phyloP scores from a whole-genome alignment of 768 basidiomycete genomes.

The Kondoa malvinella region DNA sequence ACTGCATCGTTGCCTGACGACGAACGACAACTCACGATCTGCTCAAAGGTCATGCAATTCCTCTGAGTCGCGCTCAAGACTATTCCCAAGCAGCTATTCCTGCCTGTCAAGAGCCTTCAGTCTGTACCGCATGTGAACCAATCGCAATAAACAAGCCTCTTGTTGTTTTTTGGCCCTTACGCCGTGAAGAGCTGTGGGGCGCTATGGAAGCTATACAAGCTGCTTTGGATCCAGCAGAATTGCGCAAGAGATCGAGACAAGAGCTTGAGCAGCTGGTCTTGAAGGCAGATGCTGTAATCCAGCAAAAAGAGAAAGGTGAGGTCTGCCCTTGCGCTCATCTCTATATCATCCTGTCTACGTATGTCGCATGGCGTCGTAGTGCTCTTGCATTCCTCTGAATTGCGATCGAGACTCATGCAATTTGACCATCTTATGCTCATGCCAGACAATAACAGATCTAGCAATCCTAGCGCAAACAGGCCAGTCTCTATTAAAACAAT shows the following conservation, averaged over 20 bases:
- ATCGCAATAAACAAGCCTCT: no score
- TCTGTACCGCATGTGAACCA: no score
- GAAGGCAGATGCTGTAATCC: background rate
- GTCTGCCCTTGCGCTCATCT: background rate
- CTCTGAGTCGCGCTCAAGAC: no score
- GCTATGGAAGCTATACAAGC: background rate
- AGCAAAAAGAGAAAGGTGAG: background rate
- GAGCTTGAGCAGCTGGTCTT: conserved; percentile 3
- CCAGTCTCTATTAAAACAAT: background rate
- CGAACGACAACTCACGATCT: no score
- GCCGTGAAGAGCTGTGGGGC: no score
- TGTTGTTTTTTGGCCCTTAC: no score
- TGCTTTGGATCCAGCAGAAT: background rate
- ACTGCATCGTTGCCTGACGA: no score
- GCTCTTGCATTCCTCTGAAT: background rate
- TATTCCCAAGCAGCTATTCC: no score
- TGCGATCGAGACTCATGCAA: background rate
- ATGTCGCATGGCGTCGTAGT: background rate
- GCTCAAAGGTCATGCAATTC: no score
- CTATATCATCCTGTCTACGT: background rate
- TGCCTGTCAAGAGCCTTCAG: no score
- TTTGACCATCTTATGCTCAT: background rate
- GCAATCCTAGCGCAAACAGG: background rate
- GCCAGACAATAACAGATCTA: background rate
- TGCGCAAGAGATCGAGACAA: background rate